Percentiles rank a stretch among this genome's conserved stretches.
phyloP scores from a whole-genome alignment of 129 eudicot genomes.

The Flaveria sonorensis region DNA sequence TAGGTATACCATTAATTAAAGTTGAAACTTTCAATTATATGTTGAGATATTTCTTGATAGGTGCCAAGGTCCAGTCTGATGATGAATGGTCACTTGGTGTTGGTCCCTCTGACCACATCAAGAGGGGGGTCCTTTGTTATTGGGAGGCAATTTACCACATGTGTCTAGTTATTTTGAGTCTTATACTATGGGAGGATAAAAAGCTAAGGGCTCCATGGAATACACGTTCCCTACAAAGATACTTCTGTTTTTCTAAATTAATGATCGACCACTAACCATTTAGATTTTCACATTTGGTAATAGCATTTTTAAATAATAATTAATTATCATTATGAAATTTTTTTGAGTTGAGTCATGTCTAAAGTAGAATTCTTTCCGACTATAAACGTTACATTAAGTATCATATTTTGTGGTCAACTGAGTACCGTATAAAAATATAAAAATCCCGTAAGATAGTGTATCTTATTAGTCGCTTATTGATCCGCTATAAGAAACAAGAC shows the following conservation, averaged over 20 bases:
- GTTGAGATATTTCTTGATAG: background rate
- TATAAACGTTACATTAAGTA: no score
- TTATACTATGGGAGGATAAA: conserved; percentile 3
- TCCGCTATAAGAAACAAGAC: no score
- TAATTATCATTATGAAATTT: background rate
- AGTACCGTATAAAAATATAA: no score
- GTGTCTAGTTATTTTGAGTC: conserved; percentile 13
- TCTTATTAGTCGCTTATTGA: no score
- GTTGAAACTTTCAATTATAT: conserved; percentile 13
- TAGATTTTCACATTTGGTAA: conserved; percentile 6
- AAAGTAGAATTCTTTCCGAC: background rate
- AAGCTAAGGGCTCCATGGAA: conserved; percentile 17
- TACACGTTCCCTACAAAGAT: no score
- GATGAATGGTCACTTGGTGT: background rate
- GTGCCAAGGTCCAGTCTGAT: conserved; percentile 10
- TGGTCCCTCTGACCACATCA: background rate
- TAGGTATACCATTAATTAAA: background rate
- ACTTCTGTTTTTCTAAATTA: no score
- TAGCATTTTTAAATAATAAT: background rate
- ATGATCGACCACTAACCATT: background rate
- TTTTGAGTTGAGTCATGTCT: background rate
- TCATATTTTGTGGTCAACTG: no score
- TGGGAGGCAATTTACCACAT: conserved; percentile 1
- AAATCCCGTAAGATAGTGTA: no score
- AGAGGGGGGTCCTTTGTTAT: conserved; percentile 6